A percentile compares a stretch with the other conserved stretches of the same genome.
These are phyloP conservation scores for Pyrenula massariospora DNA, from an alignment of 495 filamentous ascomycete genomes.

Conservation along the genomic window DNA sequence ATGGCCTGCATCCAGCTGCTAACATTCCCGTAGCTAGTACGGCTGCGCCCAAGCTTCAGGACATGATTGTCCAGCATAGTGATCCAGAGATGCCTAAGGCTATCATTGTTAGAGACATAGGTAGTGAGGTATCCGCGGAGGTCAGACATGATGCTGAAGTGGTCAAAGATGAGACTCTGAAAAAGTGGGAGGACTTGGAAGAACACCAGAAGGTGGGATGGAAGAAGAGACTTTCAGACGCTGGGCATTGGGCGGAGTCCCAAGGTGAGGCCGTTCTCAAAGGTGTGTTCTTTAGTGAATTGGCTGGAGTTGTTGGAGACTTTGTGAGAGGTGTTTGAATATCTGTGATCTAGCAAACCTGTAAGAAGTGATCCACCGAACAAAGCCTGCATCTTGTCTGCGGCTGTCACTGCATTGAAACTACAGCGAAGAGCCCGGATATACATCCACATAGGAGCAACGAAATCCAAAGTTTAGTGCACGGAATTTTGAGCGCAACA, in stretches of 20 bases:
- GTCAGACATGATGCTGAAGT: constrained; percentile 13
- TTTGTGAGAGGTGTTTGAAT: constrained; percentile 19
- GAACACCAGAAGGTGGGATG: constrained; percentile 47
- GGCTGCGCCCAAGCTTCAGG: background rate
- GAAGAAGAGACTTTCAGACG: constrained; percentile 54
- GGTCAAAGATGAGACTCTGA: background rate
- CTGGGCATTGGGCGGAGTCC: constrained; percentile 61
- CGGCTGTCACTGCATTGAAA: no score
- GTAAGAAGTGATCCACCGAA: no score
- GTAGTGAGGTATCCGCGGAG: constrained; percentile 19
- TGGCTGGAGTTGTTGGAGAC: constrained; percentile 43
- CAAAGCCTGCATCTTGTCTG: no score
- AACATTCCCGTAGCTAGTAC: constrained; percentile 1
- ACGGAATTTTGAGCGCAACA: no score
- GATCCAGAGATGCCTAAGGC: constrained; percentile 6
- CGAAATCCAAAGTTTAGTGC: no score
- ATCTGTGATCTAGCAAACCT: no score
- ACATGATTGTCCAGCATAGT: constrained; percentile 3
- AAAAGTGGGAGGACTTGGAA: constrained; percentile 52
- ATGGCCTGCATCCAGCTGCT: constrained; percentile 1
- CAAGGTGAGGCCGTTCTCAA: constrained; percentile 64
- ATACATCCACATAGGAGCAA: no score
- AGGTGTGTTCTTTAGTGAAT: constrained; percentile 63
- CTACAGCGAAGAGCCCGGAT: no score
- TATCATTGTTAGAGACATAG: constrained; percentile 16